Conservation (phyloP, 805 yeast genomes). For the fission yeast (Schizosaccharomyces pombe) region DNA sequence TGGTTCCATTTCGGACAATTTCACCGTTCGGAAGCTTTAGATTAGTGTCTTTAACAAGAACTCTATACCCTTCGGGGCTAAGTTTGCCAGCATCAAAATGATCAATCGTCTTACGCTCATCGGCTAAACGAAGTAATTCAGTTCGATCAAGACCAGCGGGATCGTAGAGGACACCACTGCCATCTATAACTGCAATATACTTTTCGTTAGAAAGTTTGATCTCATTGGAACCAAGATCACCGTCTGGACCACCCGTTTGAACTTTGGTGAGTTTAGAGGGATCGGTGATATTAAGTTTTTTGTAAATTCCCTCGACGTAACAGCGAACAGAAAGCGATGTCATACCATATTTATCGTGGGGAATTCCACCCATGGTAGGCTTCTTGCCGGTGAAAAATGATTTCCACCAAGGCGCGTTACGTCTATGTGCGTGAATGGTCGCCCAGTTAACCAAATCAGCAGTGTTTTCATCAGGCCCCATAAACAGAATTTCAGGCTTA, state of each 20-base stretch:
- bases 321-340: constrained; percentile 85
- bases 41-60: constrained; percentile 68
- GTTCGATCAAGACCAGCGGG: constrained; percentile 65
- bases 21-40: constrained; percentile 54
- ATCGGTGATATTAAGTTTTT: constrained; percentile 38
- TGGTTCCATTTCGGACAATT: constrained; percentile 56
- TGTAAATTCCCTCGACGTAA: constrained; percentile 68
- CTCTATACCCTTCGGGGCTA: constrained; percentile 52
- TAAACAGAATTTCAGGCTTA: constrained; percentile 70
- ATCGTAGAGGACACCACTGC: constrained; percentile 85
- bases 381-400: constrained; percentile 93
- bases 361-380: constrained; percentile 83
- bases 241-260: constrained; percentile 98
- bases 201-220: constrained; percentile 66
- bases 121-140: constrained; percentile 61
- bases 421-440: constrained; percentile 65
- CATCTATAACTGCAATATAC: constrained; percentile 79
- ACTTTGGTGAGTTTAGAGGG: constrained; percentile 45
- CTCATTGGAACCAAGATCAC: constrained; percentile 91
- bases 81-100: constrained; percentile 43
- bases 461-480: constrained; percentile 99
- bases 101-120: constrained; percentile 48
- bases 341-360: constrained; percentile 96
- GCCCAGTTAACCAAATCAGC: constrained; percentile 96
- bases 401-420: constrained; percentile 97